Percentiles rank a stretch among this genome's conserved stretches.
phyloP scores from a whole-genome alignment of 768 basidiomycete genomes.

The Suillus fuscotomentosus region DNA sequence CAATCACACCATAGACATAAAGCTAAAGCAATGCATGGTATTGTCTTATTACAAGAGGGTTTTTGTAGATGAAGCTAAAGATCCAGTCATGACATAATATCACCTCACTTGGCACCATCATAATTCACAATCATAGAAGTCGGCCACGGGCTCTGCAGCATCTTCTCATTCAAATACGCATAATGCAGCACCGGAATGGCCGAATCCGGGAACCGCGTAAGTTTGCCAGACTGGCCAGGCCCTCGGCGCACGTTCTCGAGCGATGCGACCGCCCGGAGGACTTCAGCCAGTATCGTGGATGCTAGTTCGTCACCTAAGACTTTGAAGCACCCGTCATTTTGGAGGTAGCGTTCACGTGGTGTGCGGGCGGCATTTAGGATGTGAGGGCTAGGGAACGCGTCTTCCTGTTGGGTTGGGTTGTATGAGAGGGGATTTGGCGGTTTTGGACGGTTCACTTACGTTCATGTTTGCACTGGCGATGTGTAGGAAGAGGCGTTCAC shows the following conservation, averaged over 20 bases:
- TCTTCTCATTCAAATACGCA: constrained; percentile 53
- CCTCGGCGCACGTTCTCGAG: constrained; percentile 61
- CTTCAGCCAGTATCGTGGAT: constrained; percentile 57
- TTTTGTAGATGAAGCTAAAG: too few species aligned
- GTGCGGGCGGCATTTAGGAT: constrained; percentile 44
- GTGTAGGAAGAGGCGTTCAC: constrained; percentile 61
- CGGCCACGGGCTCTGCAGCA: constrained; percentile 64
- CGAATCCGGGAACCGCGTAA: constrained; percentile 55
- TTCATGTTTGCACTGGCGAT: constrained; percentile 53
- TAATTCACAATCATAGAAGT: constrained; percentile 58
- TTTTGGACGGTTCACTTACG: constrained; percentile 40
- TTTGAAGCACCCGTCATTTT: constrained; percentile 48
- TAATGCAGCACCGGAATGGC: constrained; percentile 48
- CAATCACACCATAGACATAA: too few species aligned
- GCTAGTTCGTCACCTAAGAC: constrained; percentile 53
- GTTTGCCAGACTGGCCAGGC: constrained; percentile 63
- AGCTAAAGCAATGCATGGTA: too few species aligned
- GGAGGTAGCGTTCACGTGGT: constrained; percentile 44
- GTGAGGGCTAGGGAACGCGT: constrained; percentile 49
- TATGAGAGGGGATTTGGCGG: not conserved
- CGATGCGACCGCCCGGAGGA: constrained; percentile 63
- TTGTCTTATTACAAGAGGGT: too few species aligned
- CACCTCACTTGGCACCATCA: constrained; percentile 19
- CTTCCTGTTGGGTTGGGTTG: constrained; percentile 33
- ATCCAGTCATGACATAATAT: too few species aligned